phyloP scores from a whole-genome alignment of 176 grass and related monocot genomes.

The Leersia perrieri region DNA sequence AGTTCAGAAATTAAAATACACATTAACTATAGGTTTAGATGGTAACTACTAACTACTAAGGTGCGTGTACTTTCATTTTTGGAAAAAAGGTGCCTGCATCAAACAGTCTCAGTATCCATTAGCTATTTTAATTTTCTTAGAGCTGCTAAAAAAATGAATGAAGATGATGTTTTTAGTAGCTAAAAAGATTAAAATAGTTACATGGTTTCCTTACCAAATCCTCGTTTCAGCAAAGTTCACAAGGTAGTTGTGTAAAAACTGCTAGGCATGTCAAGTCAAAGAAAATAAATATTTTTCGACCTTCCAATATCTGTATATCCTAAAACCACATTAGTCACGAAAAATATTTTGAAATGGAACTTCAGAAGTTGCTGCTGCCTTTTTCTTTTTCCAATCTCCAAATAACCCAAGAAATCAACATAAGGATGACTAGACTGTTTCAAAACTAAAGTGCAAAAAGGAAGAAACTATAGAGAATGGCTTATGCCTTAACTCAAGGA shows the following conservation, averaged over 20 bases:
- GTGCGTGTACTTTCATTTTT: neutral
- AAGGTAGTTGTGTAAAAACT: neutral
- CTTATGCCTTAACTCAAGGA: slow-evolving; percentile 12
- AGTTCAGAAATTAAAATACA: neutral
- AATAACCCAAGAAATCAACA: neutral
- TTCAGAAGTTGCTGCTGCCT: neutral
- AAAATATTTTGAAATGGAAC: neutral
- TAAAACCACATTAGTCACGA: neutral
- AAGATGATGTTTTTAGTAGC: neutral
- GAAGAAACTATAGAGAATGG: neutral
- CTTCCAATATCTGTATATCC: neutral
- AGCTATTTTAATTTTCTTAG: neutral
- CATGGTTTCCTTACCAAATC: neutral
- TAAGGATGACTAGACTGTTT: neutral
- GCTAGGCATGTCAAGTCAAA: neutral
- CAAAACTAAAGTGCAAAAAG: neutral
- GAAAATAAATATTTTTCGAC: slow-evolving; percentile 14
- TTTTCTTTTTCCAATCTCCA: neutral
- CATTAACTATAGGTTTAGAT: neutral
- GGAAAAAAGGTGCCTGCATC: neutral
- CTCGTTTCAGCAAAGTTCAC: neutral
- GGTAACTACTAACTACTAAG: neutral
- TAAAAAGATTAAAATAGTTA: neutral
- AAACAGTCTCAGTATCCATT: neutral
- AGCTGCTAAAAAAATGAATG: neutral